Base-by-base conservation (phyloP, 148 eudicot genomes). In the Vaccinium vitisidaea region DNA sequence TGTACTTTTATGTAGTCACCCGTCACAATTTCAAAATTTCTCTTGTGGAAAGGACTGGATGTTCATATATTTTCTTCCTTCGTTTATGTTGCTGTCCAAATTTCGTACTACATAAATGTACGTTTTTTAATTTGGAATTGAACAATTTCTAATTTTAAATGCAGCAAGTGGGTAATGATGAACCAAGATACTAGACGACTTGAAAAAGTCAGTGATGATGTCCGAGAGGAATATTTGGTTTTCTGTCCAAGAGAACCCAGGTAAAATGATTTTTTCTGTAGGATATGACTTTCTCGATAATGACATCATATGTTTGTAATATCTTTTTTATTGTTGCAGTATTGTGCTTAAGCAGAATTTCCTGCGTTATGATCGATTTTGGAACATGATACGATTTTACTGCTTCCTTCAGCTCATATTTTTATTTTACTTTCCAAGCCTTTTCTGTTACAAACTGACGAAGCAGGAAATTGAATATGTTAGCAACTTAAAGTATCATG, bases 81-180 rank as follows among this genome's bases (percentile, higher is more conserved):
- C 3, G 27, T 71, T 11, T 32, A 12, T 21, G 21, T 21, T 30
- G n/a, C 52, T 36, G 19, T 39, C 53, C 27, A 55, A 63, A 19
- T 13, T 32, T 54, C 73, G 46, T 25, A 13, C 16, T 50, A 5
- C n/a, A 1, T 16, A 52, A 43, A 3, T 53, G 49, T 16, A 14
- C 9, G 9, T 18, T 25, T 14, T 43, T 56, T 36, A 27, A 53
- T 13, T 86, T 77, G n/a, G 49, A 55, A 53, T 49, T 78, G 21
- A 46, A 84, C 19, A 25, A 55, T 21, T 54, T 82, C 39, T 73
- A 23, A 58, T 74, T 73, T 74, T 77, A 77, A 49, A 80, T 90
- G 88, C 93, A 96, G 99, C 88, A 96, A 93, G 89, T 96, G 97
- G 97, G 94, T 96, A 86, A 94, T 96, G 98, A 96, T 96, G 99